Base-by-base conservation (phyloP, 2,329 filamentous ascomycete genomes). In the Hymenoscyphus linearis region DNA sequence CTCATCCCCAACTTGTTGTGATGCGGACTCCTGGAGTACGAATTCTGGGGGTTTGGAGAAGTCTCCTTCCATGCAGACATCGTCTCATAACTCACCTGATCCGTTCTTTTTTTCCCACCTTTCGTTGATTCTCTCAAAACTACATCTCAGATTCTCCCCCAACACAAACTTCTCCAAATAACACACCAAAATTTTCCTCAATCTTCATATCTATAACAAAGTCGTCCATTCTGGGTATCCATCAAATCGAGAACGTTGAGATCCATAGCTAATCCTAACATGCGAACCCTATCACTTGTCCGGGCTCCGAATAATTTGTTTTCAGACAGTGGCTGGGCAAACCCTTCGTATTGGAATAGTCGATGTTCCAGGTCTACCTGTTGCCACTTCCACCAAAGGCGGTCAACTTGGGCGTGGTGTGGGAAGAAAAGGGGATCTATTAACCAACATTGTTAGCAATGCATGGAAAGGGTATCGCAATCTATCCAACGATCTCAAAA, bases 391-490 rank as follows among this genome's bases (percentile, higher is more conserved):
- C 71, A 68, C 71, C 69, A 75, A 16, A 68, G 22, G 4, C 67
- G 60, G 44, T 71, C 69, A 3, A 71, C 34, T 56, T 69, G 69
- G 13, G 66, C 64, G 47, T 71, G 69, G 55, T 71, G 69, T 2
- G 70, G 55, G 36, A 69, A 75, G 60, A 76, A 76, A 22, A 76
- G 26, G 0, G 74, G 69, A 55, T 71, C 67, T 82, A 80, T 31
- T 13, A 26, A 52, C 37, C 4, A 35, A 3, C 14, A 27, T 9
- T 25, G 37, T 56, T 22, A 56, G 50, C 25, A 47, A 22, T 47
- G 4, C 12, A 25, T 25, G 14, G 9, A 25, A 13, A 25, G 31
- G 25, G n/a, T 16, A 16, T 4, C 22, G 31, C 31, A 31, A 31
- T 31, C 31, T 31, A 31, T 31, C 10, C 31, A 31, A 31, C 31